Conservation (phyloP, 225 moss, liverwort and hornwort genomes). For the Rhytidiadelphus loreus region DNA sequence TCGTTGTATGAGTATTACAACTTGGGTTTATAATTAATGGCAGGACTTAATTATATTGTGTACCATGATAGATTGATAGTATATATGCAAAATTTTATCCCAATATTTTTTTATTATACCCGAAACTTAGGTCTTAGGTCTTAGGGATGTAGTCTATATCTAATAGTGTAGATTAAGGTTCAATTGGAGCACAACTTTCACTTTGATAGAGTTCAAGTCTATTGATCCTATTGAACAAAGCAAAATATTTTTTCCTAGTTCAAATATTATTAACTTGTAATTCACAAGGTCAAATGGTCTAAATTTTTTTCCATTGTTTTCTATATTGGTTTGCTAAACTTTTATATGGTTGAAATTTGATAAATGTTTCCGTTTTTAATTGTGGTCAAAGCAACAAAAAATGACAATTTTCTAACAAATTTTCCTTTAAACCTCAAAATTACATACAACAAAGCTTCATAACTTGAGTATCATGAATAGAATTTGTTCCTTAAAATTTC, state of each 20-base stretch:
- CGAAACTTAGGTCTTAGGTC: too few species aligned
- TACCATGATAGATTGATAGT: too few species aligned
- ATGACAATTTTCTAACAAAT: too few species aligned
- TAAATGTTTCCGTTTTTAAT: background rate
- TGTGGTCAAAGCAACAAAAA: background rate
- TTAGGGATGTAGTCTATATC: too few species aligned
- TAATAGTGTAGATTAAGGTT: background rate
- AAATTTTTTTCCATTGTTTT: too few species aligned
- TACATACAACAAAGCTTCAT: too few species aligned
- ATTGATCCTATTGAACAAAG: background rate
- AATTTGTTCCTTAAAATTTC: too few species aligned
- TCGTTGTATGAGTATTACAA: too few species aligned
- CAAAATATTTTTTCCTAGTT: fast-evolving
- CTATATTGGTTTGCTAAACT: background rate
- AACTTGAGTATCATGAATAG: too few species aligned
- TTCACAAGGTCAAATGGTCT: background rate
- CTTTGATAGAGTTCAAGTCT: background rate
- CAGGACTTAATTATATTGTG: too few species aligned
- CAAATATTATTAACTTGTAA: background rate
- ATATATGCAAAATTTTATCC: background rate
- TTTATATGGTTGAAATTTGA: background rate
- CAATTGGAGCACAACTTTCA: background rate
- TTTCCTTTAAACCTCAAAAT: background rate
- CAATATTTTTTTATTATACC: background rate
- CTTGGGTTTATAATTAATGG: too few species aligned